Conservation (phyloP, 2,329 filamentous ascomycete species). For the Ambrosiella xylebori region DNA sequence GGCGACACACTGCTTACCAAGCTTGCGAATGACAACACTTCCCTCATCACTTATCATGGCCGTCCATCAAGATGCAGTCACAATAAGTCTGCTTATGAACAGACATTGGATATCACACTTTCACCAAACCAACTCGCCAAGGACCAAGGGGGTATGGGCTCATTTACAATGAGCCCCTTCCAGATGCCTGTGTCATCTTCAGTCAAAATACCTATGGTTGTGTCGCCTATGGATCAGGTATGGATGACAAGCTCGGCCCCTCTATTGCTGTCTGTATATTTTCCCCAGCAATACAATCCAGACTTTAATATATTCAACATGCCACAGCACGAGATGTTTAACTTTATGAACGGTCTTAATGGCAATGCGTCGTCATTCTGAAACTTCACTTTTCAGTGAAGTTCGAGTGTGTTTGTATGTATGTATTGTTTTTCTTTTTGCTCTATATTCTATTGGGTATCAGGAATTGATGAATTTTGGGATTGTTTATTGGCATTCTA, state of each 20-base stretch:
- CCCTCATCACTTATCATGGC: not conserved
- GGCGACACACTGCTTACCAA: not conserved
- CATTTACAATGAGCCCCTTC: not conserved
- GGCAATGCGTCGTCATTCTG: not conserved
- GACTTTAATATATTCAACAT: constrained; percentile 2
- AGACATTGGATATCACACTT: not conserved
- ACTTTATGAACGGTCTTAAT: constrained; percentile 1
- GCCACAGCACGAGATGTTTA: not conserved
- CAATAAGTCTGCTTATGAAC: not conserved
- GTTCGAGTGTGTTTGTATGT: not conserved
- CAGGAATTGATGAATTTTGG: no score
- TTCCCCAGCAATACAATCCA: not conserved
- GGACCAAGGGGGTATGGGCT: no score
- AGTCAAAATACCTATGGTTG: not conserved
- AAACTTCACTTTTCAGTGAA: not conserved
- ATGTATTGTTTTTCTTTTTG: not conserved
- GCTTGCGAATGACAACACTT: constrained; percentile 1
- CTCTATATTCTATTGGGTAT: not conserved
- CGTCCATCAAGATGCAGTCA: not conserved
- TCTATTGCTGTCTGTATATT: not conserved
- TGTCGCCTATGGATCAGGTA: not conserved
- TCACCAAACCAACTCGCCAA: not conserved
- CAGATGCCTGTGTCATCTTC: not conserved
- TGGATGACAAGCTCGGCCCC: not conserved
- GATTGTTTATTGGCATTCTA: no score